Evolutionary conservation across 768 basidiomycete genomes (phyloP), one percentile per base, ranked within the genome.

Genomic region (Erythrobasidium yunnanense): DNA sequence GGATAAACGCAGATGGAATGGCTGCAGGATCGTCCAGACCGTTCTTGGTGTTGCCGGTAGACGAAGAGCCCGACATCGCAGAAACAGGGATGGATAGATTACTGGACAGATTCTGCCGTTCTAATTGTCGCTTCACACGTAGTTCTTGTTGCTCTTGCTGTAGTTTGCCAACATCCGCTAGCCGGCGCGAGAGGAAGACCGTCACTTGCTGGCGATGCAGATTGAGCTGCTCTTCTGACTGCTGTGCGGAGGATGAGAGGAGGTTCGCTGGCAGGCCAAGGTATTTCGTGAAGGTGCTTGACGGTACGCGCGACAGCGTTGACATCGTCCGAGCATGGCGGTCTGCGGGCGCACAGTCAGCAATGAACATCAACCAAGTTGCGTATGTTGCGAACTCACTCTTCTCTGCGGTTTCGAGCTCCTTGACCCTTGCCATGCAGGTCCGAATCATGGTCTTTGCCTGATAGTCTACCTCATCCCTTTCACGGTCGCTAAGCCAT

Each of bases 401-500:
- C 76, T 87, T 86, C 79, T 97, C 95, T 27, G 88, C 77, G 42
- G 80, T 79, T 75, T 97, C 95, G 82, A 99, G 84, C 75, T 86
- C 83, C 71, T 84, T 85, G 6, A 96, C 86, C 70, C 88, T 80
- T 69, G 92, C 87, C 32, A 88, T 84, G 78, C 90, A 95, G 57
- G 85, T 83, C 54, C 84, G 82, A 53, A 97, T 79, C 60, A 95
- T 86, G 71, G 90, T 81, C 70, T 87, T 85, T 32, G 89, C 87
- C 74, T 93, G 87, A 67, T 91, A 78, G 80, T 99, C 95, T 57
- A 99, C 88, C 77, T 95, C 90, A 77, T 96, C 92, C 68, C 92
- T 81, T 75, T 99, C 92, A 69, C 88, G 84, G 73, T 96, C 91
- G 7, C 84, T 84, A 4, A 99, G 81, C 52, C 72, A 75, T 52